Conservation (phyloP, 169 alveolate species). For the Plasmodium gaboni region DNA sequence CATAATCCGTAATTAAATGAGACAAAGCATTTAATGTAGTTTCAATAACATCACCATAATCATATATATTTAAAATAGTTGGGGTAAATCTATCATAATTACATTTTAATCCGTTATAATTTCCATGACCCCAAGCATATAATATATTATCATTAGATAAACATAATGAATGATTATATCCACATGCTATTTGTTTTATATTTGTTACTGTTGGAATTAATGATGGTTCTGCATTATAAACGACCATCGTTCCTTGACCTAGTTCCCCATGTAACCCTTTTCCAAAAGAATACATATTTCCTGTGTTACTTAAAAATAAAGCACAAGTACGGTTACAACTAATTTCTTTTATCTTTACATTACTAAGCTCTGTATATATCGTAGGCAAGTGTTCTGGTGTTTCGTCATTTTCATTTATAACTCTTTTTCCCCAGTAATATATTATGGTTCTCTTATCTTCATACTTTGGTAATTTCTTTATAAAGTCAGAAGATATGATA, state of each 20-base stretch:
- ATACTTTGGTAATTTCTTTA: conserved; percentile 69
- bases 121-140: conserved; percentile 85
- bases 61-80: conserved; percentile 47
- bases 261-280: conserved; percentile 86
- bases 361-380: conserved; percentile 80
- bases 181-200: conserved; percentile 81
- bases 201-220: conserved; percentile 64
- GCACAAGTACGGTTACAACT: conserved; percentile 82
- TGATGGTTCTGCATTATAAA: conserved; percentile 80
- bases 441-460: conserved; percentile 75
- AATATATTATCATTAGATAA: conserved; percentile 64
- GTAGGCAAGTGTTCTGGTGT: conserved; percentile 78
- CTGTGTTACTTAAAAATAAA: conserved; percentile 78
- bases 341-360: conserved; percentile 80
- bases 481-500: conserved; percentile 66
- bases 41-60: conserved; percentile 76
- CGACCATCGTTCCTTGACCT: conserved; percentile 80
- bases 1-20: conserved; percentile 65
- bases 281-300: conserved; percentile 82
- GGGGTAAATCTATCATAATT: conserved; percentile 55
- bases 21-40: conserved; percentile 56
- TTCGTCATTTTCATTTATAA: conserved; percentile 69
- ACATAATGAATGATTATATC: conserved; percentile 80
- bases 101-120: conserved; percentile 83
- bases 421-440: conserved; percentile 76